Conservation (phyloP, 345 rosid genomes). For the Citrus medica region DNA sequence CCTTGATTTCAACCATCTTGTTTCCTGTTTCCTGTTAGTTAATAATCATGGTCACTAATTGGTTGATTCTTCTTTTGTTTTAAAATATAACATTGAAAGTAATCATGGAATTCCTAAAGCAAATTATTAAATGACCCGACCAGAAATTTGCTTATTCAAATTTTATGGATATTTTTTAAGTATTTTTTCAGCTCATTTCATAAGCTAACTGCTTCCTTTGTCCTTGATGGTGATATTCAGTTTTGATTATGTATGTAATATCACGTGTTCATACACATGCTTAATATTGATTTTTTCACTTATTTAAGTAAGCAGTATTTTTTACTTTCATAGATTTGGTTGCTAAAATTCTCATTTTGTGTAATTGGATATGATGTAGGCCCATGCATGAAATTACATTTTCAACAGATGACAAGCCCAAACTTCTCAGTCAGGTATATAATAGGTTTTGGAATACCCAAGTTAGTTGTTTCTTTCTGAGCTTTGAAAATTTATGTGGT, state of each 20-base stretch:
- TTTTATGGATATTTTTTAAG: too few species aligned
- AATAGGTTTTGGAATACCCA: slow-evolving; percentile 10
- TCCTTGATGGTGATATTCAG: neutral
- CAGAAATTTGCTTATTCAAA: neutral
- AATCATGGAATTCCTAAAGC: neutral
- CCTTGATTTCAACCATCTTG: neutral
- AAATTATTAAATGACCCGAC: neutral
- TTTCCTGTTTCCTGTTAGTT: neutral
- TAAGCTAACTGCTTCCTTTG: neutral
- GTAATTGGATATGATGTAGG: slow-evolving; percentile 43
- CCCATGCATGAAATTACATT: slow-evolving; percentile 97
- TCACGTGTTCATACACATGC: neutral
- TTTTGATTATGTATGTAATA: neutral
- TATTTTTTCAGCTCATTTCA: neutral
- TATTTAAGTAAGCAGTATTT: neutral
- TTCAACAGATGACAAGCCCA: slow-evolving; percentile 90
- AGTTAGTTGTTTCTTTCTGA: slow-evolving; percentile 7
- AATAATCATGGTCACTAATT: neutral
- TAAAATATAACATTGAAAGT: neutral
- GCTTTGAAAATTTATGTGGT: slow-evolving; percentile 1
- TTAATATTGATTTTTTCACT: neutral
- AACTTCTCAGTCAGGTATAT: slow-evolving; percentile 89
- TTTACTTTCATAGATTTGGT: slow-evolving; percentile 5
- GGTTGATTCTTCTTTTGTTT: neutral
- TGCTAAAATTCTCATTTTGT: slow-evolving; percentile 11